A percentile compares a stretch with the other conserved stretches of the same genome.
Evolutionary conservation across 257 asterid species (phyloP).

Genomic region (Scutellaria barbata): DNA sequence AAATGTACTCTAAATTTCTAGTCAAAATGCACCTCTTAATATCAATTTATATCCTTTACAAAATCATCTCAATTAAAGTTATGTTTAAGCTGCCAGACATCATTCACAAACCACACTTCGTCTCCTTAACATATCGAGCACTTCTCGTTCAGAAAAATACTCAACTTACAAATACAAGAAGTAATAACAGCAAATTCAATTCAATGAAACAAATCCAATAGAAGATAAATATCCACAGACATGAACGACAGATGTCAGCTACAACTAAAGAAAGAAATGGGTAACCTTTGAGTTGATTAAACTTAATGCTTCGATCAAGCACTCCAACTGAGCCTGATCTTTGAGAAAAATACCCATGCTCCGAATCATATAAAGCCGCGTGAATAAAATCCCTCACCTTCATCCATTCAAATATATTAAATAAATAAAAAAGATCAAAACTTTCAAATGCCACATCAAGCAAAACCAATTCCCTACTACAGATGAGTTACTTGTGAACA

Average conservation of each 20-base stretch:
- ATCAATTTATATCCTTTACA: neutral
- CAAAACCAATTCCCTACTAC: conserved; percentile 26
- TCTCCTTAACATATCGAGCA: neutral
- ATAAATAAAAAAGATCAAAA: neutral
- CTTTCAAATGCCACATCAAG: conserved; percentile 2
- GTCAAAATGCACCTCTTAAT: neutral
- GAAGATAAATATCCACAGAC: conserved; percentile 14
- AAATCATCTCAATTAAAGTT: conserved; percentile 21
- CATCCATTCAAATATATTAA: conserved; percentile 17
- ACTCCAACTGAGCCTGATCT: conserved; percentile 91
- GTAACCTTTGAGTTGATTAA: conserved; percentile 76
- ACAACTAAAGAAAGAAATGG: conserved; percentile 17
- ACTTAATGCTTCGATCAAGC: conserved; percentile 83
- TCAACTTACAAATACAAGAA: conserved; percentile 3
- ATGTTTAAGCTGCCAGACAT: neutral
- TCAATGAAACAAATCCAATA: neutral
- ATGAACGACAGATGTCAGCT: neutral
- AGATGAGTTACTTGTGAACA: neutral
- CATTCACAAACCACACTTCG: conserved; percentile 6
- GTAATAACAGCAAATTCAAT: conserved; percentile 10
- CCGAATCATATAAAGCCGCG: conserved; percentile 78
- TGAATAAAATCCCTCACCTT: conserved; percentile 92
- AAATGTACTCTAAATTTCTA: no score
- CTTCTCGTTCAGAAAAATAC: neutral
- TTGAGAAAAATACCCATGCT: conserved; percentile 83